Conservation (phyloP, 2,329 filamentous ascomycete species). For the Hirsutella rhossiliensis region DNA sequence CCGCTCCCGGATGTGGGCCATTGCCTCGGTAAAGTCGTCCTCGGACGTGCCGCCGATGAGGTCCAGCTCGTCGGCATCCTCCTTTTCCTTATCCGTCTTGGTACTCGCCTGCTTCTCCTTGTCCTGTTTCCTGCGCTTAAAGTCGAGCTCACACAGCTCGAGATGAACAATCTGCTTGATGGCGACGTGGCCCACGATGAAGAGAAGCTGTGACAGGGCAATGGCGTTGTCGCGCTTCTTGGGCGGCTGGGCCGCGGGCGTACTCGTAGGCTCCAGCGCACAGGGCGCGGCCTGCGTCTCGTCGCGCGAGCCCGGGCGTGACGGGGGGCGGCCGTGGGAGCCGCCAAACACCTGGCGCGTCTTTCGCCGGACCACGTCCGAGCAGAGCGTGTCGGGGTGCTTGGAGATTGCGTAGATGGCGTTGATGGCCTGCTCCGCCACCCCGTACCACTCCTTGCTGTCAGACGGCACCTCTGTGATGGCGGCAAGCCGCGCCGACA, state of each 20-base stretch:
- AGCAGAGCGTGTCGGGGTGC: constrained; percentile 86
- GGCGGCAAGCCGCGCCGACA: constrained; percentile 66
- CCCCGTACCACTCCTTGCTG: constrained; percentile 91
- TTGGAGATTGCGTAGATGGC: constrained; percentile 92
- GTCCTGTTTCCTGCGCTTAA: constrained; percentile 89
- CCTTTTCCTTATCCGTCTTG: constrained; percentile 37
- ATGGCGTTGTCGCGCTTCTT: constrained; percentile 57
- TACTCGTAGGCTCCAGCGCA: constrained; percentile 21
- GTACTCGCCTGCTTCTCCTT: constrained; percentile 55
- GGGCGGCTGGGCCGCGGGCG: constrained; percentile 20
- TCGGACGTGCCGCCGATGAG: constrained; percentile 94
- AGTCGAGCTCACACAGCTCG: constrained; percentile 93
- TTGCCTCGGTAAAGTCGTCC: constrained; percentile 81
- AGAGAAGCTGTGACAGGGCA: constrained; percentile 78
- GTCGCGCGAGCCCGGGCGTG: constrained; percentile 31
- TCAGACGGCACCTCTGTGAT: constrained; percentile 79
- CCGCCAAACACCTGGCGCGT: constrained; percentile 67
- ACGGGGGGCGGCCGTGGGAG: constrained; percentile 11
- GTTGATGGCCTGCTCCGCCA: constrained; percentile 90
- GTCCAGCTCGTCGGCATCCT: constrained; percentile 78
- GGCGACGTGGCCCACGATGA: constrained; percentile 90
- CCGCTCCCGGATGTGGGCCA: constrained; percentile 71
- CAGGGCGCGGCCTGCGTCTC: constrained; percentile 23
- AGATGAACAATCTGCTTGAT: constrained; percentile 99
- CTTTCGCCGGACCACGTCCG: constrained; percentile 78